These are phyloP conservation scores for Chlorella vulgaris DNA, from an alignment of 139 green algal genomes.

Conservation along the genomic window DNA sequence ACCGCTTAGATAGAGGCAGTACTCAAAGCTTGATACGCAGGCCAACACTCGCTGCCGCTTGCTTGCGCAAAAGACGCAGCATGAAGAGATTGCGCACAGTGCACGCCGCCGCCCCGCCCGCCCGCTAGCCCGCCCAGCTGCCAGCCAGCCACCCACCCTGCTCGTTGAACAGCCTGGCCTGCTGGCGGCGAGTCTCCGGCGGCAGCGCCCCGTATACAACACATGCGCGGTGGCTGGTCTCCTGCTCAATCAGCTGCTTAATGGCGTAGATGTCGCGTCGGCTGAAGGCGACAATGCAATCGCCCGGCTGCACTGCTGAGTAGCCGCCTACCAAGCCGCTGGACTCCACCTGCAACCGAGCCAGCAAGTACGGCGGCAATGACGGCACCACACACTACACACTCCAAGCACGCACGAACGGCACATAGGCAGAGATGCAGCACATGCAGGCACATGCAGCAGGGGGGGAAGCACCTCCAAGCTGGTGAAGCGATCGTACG, in stretches of 20 bases:
- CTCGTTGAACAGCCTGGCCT: slow-evolving; percentile 90
- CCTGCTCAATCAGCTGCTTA: slow-evolving; percentile 67
- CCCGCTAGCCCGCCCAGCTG: too few species aligned
- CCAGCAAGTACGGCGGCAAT: too few species aligned
- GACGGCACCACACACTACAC: too few species aligned
- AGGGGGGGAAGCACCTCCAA: background rate
- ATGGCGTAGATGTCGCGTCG: slow-evolving; percentile 81
- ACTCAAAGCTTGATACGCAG: too few species aligned
- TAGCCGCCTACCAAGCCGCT: slow-evolving; percentile 25
- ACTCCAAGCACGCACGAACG: too few species aligned
- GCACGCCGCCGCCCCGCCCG: too few species aligned
- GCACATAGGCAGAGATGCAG: background rate
- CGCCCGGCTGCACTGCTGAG: slow-evolving; percentile 70
- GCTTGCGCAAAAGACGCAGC: too few species aligned
- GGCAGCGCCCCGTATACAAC: slow-evolving; percentile 92
- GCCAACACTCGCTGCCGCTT: too few species aligned
- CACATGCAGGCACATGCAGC: too few species aligned
- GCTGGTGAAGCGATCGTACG: slow-evolving; percentile 34
- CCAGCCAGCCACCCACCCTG: background rate
- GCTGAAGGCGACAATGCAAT: slow-evolving; percentile 96
- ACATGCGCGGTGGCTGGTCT: slow-evolving; percentile 50
- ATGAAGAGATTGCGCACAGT: too few species aligned
- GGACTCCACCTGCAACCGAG: slow-evolving; percentile 11
- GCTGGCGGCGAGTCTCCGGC: slow-evolving; percentile 80
- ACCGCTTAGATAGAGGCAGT: too few species aligned